These are phyloP conservation scores for Rhizopogon vesiculosus DNA, from an alignment of 768 basidiomycete species.

Conservation along the genomic window DNA sequence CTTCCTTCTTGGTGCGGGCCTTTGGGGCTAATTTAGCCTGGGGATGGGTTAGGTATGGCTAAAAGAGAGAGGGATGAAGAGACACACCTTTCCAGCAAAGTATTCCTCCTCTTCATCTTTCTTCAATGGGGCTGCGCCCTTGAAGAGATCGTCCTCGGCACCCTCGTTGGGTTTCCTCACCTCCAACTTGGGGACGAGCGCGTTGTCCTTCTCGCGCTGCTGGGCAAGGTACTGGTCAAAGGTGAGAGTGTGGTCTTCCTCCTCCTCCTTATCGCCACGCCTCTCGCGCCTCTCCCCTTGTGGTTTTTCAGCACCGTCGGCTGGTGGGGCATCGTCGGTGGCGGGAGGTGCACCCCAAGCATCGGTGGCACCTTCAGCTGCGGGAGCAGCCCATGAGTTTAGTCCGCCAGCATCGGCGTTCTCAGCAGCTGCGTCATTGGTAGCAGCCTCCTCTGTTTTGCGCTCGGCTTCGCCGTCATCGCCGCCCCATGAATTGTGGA, in stretches of 20 bases:
- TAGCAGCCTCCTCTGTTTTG: constrained; percentile 74
- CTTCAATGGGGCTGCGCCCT: constrained; percentile 60
- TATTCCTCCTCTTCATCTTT: constrained; percentile 71
- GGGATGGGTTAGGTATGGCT: background rate
- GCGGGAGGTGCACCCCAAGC: constrained; percentile 33
- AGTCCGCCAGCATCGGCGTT: constrained; percentile 1
- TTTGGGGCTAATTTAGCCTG: constrained; percentile 68
- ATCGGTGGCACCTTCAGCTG: constrained; percentile 20
- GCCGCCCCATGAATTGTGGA: constrained; percentile 93
- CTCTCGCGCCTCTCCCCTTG: constrained; percentile 33
- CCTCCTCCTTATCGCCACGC: constrained; percentile 63
- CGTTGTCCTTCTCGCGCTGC: constrained; percentile 55
- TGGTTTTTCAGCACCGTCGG: constrained; percentile 29
- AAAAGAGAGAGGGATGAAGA: background rate
- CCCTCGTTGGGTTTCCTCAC: constrained; percentile 76
- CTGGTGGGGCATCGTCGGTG: constrained; percentile 26
- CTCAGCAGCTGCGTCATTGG: constrained; percentile 63
- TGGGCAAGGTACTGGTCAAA: constrained; percentile 91
- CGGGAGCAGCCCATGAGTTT: constrained; percentile 34
- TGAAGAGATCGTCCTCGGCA: constrained; percentile 62
- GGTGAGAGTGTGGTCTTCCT: constrained; percentile 92
- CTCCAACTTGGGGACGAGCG: constrained; percentile 75
- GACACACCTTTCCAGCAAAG: constrained; percentile 84
- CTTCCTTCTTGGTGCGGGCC: constrained; percentile 73
- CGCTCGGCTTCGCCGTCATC: constrained; percentile 84